A percentile compares a stretch with the other conserved stretches of the same genome.
These are phyloP conservation scores for Nitzschia sp. DNA, from an alignment of 108 stramenopile genomes.

Conservation along the genomic window DNA sequence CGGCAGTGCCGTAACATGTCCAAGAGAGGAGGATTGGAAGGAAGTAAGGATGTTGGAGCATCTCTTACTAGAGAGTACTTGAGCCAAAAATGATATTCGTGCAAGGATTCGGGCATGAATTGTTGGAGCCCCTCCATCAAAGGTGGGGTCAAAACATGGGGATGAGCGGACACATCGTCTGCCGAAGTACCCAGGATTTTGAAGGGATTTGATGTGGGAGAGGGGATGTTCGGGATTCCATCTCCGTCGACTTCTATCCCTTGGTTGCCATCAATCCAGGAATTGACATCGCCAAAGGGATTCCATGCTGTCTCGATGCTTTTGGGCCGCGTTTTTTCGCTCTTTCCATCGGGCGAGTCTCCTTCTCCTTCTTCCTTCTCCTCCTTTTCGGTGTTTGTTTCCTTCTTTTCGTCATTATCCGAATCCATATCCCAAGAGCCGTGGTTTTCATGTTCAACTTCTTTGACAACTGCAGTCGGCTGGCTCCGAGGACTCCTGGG, in stretches of 20 bases:
- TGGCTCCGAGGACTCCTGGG: not conserved
- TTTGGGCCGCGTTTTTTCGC: not conserved
- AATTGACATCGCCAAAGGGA: constrained; percentile 23
- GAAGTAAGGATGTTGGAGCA: constrained; percentile 17
- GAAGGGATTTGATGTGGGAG: constrained; percentile 41
- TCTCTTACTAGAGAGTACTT: constrained; percentile 71
- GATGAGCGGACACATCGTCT: constrained; percentile 51
- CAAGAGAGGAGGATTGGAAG: constrained; percentile 33
- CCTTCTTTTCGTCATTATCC: constrained; percentile 61
- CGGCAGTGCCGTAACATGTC: constrained; percentile 57
- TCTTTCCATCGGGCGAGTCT: constrained; percentile 41
- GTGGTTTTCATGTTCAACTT: constrained; percentile 23
- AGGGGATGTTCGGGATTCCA: constrained; percentile 45
- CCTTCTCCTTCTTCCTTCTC: constrained; percentile 61
- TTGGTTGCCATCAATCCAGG: constrained; percentile 35
- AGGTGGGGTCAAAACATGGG: constrained; percentile 71
- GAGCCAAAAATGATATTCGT: constrained; percentile 65
- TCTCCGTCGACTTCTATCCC: constrained; percentile 48
- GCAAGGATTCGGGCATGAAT: constrained; percentile 62
- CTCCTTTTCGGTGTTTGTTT: constrained; percentile 66
- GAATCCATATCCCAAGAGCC: constrained; percentile 38
- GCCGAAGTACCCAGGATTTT: constrained; percentile 67
- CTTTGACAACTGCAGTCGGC: not conserved
- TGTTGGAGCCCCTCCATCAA: constrained; percentile 60
- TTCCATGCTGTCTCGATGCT: not conserved